Evolutionary conservation across 169 alveolate species (phyloP).

Genomic region (Eimeria praecox): DNA sequence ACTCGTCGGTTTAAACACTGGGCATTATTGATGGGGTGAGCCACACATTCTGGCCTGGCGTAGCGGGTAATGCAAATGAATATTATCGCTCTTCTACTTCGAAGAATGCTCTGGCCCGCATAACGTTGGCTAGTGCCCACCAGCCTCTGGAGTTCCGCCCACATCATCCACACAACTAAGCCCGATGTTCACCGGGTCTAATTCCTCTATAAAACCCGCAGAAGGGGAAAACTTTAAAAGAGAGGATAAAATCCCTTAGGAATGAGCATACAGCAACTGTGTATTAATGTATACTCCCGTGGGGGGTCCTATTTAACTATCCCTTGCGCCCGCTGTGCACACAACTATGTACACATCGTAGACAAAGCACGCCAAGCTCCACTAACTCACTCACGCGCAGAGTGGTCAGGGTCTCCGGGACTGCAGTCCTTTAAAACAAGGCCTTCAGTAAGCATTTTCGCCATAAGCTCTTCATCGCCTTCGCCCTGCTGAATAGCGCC

Average conservation of each 20-base stretch:
- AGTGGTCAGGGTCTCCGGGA: background rate
- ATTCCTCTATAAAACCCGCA: background rate
- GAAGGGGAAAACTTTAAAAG: background rate
- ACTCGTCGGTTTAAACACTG: background rate
- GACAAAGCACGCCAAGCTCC: background rate
- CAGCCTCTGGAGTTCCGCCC: background rate
- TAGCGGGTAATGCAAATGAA: background rate
- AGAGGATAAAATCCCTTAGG: background rate
- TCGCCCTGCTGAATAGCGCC: background rate
- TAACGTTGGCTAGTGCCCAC: background rate
- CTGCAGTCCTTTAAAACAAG: background rate
- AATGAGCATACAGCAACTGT: background rate
- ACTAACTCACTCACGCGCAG: background rate
- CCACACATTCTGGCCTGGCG: background rate
- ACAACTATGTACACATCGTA: background rate
- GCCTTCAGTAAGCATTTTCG: background rate
- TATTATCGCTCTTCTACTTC: background rate
- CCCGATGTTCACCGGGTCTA: background rate
- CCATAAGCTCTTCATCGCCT: background rate
- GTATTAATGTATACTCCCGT: background rate
- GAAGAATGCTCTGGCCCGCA: background rate
- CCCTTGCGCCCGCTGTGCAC: background rate
- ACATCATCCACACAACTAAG: background rate
- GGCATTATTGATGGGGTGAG: background rate
- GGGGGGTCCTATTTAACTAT: background rate